Conservation (phyloP, 2,329 filamentous ascomycete genomes). For the Xylaria sp. region DNA sequence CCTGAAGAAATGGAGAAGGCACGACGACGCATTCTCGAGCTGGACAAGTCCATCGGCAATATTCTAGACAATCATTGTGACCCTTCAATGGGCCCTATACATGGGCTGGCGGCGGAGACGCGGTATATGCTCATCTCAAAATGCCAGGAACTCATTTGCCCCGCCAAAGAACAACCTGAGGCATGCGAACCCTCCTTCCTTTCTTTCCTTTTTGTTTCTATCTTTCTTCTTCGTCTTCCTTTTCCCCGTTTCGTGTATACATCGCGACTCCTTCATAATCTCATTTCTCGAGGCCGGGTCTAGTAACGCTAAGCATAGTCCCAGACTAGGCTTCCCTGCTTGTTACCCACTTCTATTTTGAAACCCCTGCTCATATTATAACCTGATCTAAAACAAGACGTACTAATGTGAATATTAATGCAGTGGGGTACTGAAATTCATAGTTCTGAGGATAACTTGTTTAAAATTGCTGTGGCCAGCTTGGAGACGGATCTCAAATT, state of each 20-base stretch:
- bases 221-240: neutral
- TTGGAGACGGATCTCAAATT: conserved; percentile 59
- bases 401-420: conserved; percentile 17
- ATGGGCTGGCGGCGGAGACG: conserved; percentile 61
- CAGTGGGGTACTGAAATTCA: conserved; percentile 62
- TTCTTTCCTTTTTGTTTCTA: neutral
- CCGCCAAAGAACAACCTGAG: conserved; percentile 57
- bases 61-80: conserved; percentile 64
- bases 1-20: conserved; percentile 55
- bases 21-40: conserved; percentile 53
- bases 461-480: conserved; percentile 62
- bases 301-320: neutral
- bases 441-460: conserved; percentile 63
- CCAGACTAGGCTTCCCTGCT: neutral
- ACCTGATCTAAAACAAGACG: neutral
- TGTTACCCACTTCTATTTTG: neutral
- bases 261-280: neutral
- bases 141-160: conserved; percentile 59
- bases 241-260: neutral
- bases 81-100: conserved; percentile 61
- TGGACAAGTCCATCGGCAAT: conserved; percentile 57
- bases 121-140: conserved; percentile 61
- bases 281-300: neutral
- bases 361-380: neutral
- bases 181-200: conserved; percentile 26